phyloP scores from a whole-genome alignment of 768 basidiomycete genomes.

The Boletus insuetus region DNA sequence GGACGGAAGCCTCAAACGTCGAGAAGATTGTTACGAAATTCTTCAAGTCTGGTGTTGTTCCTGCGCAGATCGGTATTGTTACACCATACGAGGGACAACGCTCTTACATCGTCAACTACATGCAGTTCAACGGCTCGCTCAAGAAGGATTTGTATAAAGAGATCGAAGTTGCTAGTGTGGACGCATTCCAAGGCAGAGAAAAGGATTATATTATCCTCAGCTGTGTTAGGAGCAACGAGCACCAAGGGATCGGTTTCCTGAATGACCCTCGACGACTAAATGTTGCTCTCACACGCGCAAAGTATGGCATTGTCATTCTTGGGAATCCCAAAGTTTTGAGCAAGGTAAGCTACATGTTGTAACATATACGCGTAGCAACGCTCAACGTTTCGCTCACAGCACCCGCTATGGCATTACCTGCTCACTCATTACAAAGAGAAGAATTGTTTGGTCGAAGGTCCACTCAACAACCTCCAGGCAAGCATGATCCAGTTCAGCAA shows the following conservation, averaged over 20 bases:
- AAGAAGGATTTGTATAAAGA: slow-evolving; percentile 99
- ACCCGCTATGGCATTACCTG: slow-evolving; percentile 97
- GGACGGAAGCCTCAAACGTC: slow-evolving; percentile 97
- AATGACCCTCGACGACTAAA: slow-evolving; percentile 96
- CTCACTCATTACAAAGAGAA: slow-evolving; percentile 99
- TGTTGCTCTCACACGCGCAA: slow-evolving; percentile 94
- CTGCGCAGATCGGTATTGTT: slow-evolving; percentile 94
- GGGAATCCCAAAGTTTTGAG: slow-evolving; percentile 99
- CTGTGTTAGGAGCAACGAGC: slow-evolving; percentile 97
- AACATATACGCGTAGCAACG: slow-evolving; percentile 5
- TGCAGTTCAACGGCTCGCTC: slow-evolving; percentile 99
- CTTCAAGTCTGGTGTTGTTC: slow-evolving; percentile 98
- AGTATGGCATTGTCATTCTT: slow-evolving; percentile 98
- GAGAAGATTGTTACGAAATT: slow-evolving; percentile 99
- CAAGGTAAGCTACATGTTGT: slow-evolving; percentile 63
- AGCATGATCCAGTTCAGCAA: slow-evolving; percentile 99
- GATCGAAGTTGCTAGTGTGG: slow-evolving; percentile 97
- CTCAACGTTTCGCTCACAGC: slow-evolving; percentile 46
- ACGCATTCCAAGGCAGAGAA: slow-evolving; percentile 99
- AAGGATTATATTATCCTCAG: slow-evolving; percentile 99
- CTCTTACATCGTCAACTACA: slow-evolving; percentile 97
- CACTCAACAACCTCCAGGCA: slow-evolving; percentile 91
- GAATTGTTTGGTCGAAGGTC: slow-evolving; percentile 90
- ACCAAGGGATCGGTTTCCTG: slow-evolving; percentile 99
- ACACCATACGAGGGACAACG: slow-evolving; percentile 99